These are phyloP conservation scores for Penicillium waksmanii DNA, from an alignment of 495 filamentous ascomycete genomes.

Conservation along the genomic window DNA sequence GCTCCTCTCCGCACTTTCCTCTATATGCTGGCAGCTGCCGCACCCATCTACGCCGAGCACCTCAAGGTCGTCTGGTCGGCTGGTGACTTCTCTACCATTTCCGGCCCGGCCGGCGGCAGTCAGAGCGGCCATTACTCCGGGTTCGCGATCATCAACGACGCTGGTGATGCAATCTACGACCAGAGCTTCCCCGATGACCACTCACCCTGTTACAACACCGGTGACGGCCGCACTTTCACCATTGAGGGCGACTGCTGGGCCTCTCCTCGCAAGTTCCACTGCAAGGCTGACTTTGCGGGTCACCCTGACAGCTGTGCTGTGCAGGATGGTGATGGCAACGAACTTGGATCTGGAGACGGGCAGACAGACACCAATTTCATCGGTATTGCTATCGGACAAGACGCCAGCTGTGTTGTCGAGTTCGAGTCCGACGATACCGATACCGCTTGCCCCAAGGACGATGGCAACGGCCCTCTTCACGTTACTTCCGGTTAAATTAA, in stretches of 20 bases:
- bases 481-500: slow-evolving; percentile 18
- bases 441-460: slow-evolving; percentile 22
- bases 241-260: slow-evolving; percentile 29
- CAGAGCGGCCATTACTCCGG: slow-evolving; percentile 16
- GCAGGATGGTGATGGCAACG: slow-evolving; percentile 23
- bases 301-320: slow-evolving; percentile 26
- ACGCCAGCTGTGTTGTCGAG: slow-evolving; percentile 25
- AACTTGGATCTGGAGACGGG: slow-evolving; percentile 19
- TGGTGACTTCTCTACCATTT: slow-evolving; percentile 24
- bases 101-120: slow-evolving; percentile 22
- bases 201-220: slow-evolving; percentile 24
- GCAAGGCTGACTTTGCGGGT: slow-evolving; percentile 20
- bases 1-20: slow-evolving; percentile 17
- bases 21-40: slow-evolving; percentile 15
- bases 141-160: slow-evolving; percentile 24
- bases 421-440: slow-evolving; percentile 20
- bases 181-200: slow-evolving; percentile 20
- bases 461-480: slow-evolving; percentile 24
- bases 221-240: slow-evolving; percentile 23
- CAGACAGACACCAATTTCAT: slow-evolving; percentile 22
- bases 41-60: slow-evolving; percentile 20
- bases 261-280: slow-evolving; percentile 24
- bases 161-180: slow-evolving; percentile 24
- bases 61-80: slow-evolving; percentile 21
- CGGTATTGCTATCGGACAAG: slow-evolving; percentile 23